Evolutionary conservation across 306 rosid species (phyloP).

Genomic region (Dalbergia oliveri): DNA sequence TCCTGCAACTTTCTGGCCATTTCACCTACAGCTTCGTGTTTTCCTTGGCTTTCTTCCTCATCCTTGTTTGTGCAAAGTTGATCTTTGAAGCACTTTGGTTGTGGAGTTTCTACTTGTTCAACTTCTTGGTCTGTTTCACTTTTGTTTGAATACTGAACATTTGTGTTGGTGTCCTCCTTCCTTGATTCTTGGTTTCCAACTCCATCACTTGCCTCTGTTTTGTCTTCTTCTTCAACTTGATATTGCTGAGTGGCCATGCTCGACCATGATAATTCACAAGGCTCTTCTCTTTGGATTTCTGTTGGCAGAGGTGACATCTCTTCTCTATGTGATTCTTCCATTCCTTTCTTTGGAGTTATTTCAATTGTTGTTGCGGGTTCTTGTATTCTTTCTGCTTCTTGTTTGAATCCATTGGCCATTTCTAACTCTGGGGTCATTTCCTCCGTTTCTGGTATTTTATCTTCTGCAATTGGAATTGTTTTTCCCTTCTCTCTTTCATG

Average conservation of each 20-base stretch:
- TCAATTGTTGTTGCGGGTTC: conserved; percentile 7
- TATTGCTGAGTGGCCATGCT: conserved; percentile 37
- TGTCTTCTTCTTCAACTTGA: conserved; percentile 19
- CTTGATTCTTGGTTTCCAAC: conserved; percentile 8
- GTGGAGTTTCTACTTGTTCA: conserved; percentile 23
- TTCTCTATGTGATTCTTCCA: conserved; percentile 24
- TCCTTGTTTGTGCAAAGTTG: conserved; percentile 17
- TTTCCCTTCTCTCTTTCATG: neutral
- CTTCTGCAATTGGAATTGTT: conserved; percentile 26
- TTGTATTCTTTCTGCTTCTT: conserved; percentile 24
- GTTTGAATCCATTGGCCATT: conserved; percentile 21
- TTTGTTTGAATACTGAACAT: conserved; percentile 35
- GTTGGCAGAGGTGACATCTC: conserved; percentile 12
- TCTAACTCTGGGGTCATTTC: conserved; percentile 28
- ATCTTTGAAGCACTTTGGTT: conserved; percentile 9
- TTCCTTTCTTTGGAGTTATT: conserved; percentile 33
- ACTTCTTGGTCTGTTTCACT: conserved; percentile 26
- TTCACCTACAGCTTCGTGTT: conserved; percentile 35
- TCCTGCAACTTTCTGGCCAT: neutral
- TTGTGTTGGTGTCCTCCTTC: neutral
- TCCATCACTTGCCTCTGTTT: neutral
- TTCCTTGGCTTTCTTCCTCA: conserved; percentile 27
- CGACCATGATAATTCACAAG: conserved; percentile 33
- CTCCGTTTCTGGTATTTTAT: conserved; percentile 31
- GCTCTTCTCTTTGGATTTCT: conserved; percentile 37